Conservation (phyloP, 257 asterid genomes). For the Nicotiana attenuata region DNA sequence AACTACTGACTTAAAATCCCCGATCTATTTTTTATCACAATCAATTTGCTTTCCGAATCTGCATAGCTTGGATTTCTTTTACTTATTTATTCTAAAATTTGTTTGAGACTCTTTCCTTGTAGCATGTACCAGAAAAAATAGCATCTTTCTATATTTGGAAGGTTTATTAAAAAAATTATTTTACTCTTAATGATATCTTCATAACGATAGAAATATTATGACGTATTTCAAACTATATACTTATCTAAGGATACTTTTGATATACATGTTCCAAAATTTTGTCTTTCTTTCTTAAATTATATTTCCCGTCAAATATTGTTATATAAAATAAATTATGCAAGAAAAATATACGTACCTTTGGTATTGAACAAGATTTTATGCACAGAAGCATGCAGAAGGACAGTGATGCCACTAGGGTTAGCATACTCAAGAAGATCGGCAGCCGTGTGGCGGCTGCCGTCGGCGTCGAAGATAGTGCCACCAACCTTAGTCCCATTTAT, state of each 20-base stretch:
- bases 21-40: not conserved
- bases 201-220: not conserved
- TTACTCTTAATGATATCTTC: not conserved
- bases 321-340: not conserved
- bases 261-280: not conserved
- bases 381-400: conserved; percentile 62
- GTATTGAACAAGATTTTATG: conserved; percentile 44
- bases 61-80: not conserved
- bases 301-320: not conserved
- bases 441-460: conserved; percentile 64
- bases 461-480: conserved; percentile 55
- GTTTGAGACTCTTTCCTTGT: not conserved
- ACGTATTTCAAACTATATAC: not conserved
- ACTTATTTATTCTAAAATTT: no score
- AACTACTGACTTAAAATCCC: not conserved
- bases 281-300: not conserved
- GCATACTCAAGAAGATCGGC: conserved; percentile 74
- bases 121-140: not conserved
- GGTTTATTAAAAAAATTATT: not conserved
- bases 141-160: not conserved
- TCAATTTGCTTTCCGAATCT: not conserved
- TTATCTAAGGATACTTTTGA: not conserved
- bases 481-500: conserved; percentile 67
- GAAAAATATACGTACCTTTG: conserved; percentile 34
- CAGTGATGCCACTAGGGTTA: conserved; percentile 47